These are phyloP conservation scores for Albugo candida DNA, from an alignment of 352 stramenopile species.

Conservation along the genomic window DNA sequence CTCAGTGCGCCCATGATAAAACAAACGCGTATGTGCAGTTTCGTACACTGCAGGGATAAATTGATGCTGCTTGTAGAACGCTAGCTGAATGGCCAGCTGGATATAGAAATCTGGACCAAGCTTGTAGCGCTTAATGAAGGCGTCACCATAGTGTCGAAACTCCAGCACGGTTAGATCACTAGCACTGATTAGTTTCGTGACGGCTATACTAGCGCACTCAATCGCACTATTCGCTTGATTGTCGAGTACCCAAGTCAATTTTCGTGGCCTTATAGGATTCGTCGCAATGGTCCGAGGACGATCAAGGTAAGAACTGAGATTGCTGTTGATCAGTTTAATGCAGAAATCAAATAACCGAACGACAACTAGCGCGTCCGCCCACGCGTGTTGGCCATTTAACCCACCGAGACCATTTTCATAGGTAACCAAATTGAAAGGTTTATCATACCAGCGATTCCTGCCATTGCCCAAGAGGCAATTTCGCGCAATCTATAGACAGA, in stretches of 20 bases:
- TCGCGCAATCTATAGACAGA: slow-evolving; percentile 30
- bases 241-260: slow-evolving; percentile 69
- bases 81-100: slow-evolving; percentile 94
- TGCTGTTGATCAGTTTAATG: slow-evolving; percentile 83
- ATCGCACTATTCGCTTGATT: slow-evolving; percentile 64
- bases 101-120: slow-evolving; percentile 94
- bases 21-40: slow-evolving; percentile 92
- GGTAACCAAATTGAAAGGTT: slow-evolving; percentile 93
- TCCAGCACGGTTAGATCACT: slow-evolving; percentile 81
- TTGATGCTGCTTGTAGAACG: slow-evolving; percentile 90
- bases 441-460: slow-evolving; percentile 96
- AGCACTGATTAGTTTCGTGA: slow-evolving; percentile 83
- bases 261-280: slow-evolving; percentile 38
- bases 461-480: slow-evolving; percentile 76
- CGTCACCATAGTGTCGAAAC: slow-evolving; percentile 84
- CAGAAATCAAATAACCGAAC: slow-evolving; percentile 88
- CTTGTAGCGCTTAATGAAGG: slow-evolving; percentile 87
- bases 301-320: slow-evolving; percentile 77
- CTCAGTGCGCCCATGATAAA: slow-evolving; percentile 92
- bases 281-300: slow-evolving; percentile 45
- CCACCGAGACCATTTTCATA: slow-evolving; percentile 91
- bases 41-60: slow-evolving; percentile 91
- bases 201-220: slow-evolving; percentile 69
- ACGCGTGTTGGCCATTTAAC: slow-evolving; percentile 91
- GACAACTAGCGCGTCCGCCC: slow-evolving; percentile 93